phyloP scores from a whole-genome alignment of 495 filamentous ascomycete genomes.

The Neurospora tetrasperma region DNA sequence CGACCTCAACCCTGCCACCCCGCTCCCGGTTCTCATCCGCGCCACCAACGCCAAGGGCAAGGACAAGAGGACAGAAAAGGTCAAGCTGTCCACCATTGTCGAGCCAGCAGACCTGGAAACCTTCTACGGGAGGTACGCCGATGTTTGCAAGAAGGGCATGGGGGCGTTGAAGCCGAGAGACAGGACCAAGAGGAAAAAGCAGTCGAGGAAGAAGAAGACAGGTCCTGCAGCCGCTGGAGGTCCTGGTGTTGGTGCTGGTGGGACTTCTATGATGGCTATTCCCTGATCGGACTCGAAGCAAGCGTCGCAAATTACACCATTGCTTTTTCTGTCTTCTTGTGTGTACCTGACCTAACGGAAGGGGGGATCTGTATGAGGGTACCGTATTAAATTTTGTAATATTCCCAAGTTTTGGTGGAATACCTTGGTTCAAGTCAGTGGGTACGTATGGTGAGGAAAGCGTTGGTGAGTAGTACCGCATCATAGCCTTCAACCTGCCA shows the following conservation, averaged over 20 bases:
- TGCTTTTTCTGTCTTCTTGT: not conserved
- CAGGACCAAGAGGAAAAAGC: conserved; percentile 70
- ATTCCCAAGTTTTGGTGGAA: not conserved
- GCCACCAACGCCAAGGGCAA: conserved; percentile 68
- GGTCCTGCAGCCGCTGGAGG: conserved; percentile 19
- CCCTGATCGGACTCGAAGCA: not conserved
- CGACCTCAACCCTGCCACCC: conserved; percentile 42
- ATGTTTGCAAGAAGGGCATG: conserved; percentile 86
- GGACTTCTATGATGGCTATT: not conserved
- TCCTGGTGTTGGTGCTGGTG: not conserved
- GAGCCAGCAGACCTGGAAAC: conserved; percentile 59
- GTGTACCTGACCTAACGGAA: not conserved
- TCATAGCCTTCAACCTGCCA: not conserved
- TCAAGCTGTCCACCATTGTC: conserved; percentile 81
- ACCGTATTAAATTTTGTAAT: not conserved
- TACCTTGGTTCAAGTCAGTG: not conserved
- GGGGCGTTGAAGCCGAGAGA: conserved; percentile 79
- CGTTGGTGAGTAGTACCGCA: not conserved
- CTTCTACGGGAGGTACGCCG: conserved; percentile 84
- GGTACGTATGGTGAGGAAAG: not conserved
- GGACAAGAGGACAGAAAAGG: conserved; percentile 41
- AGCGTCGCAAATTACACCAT: not conserved
- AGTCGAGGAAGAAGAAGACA: conserved; percentile 62
- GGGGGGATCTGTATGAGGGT: not conserved
- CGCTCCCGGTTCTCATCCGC: conserved; percentile 67